A percentile compares a stretch with the other conserved stretches of the same genome.
These are phyloP conservation scores for Gautieria morchelliformis DNA, from an alignment of 768 basidiomycete genomes.

Conservation along the genomic window DNA sequence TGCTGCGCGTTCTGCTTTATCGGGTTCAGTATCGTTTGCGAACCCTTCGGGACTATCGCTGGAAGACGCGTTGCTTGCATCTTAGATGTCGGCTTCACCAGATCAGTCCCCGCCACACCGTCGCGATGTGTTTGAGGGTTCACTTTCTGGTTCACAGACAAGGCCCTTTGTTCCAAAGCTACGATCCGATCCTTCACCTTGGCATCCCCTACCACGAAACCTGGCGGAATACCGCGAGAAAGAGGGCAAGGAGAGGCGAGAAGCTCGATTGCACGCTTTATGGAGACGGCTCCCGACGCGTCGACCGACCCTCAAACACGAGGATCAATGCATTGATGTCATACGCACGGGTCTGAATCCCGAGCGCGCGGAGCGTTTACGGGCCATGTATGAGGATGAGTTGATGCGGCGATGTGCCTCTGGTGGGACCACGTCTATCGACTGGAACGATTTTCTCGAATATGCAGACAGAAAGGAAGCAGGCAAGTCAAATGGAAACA, in stretches of 20 bases:
- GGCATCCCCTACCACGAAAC: slow-evolving; percentile 33
- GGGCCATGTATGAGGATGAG: slow-evolving; percentile 70
- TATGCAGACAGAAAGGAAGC: slow-evolving; percentile 77
- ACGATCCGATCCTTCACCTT: slow-evolving; percentile 40
- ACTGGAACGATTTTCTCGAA: slow-evolving; percentile 62
- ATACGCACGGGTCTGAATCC: slow-evolving; percentile 25
- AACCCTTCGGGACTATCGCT: neutral
- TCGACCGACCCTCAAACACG: slow-evolving; percentile 19
- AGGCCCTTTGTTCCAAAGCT: slow-evolving; percentile 50
- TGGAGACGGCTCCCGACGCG: slow-evolving; percentile 47
- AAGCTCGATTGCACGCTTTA: slow-evolving; percentile 47
- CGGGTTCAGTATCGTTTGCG: neutral
- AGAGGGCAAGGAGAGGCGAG: slow-evolving; percentile 56
- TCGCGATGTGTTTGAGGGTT: slow-evolving; percentile 45
- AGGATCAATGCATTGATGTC: slow-evolving; percentile 11
- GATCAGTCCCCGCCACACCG: slow-evolving; percentile 22
- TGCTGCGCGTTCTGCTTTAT: neutral
- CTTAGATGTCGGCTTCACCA: neutral
- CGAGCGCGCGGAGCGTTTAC: slow-evolving; percentile 51
- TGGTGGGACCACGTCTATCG: slow-evolving; percentile 31
- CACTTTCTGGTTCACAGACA: slow-evolving; percentile 41
- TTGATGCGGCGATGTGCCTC: slow-evolving; percentile 45
- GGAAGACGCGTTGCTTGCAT: neutral
- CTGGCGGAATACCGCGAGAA: slow-evolving; percentile 53
- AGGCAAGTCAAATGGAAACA: slow-evolving; percentile 36